Percentiles rank a stretch among this genome's conserved stretches.
phyloP scores from a whole-genome alignment of 768 basidiomycete species.

The Tylopilus intermedius region DNA sequence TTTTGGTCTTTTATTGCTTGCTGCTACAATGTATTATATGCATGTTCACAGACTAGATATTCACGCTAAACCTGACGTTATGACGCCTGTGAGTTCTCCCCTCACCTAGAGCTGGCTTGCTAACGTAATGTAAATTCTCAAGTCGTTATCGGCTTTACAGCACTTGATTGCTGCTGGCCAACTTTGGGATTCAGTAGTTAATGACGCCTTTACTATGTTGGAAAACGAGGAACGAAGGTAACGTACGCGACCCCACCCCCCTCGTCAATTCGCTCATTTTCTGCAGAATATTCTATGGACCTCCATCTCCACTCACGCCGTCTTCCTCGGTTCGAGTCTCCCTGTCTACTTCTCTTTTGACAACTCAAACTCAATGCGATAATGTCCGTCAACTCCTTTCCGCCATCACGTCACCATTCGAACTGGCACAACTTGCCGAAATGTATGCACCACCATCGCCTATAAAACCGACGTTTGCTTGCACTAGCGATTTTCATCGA shows the following conservation, averaged over 20 bases:
- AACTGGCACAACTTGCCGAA: constrained; percentile 73
- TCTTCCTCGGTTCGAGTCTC: constrained; percentile 52
- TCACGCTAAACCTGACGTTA: constrained; percentile 40
- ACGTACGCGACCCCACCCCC: constrained; percentile 6
- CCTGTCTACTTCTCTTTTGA: constrained; percentile 67
- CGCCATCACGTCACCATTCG: constrained; percentile 66
- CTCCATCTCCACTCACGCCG: constrained; percentile 33
- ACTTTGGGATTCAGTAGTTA: constrained; percentile 70
- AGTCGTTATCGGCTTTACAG: constrained; percentile 65
- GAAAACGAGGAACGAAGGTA: constrained; percentile 71
- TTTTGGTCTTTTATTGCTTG: constrained; percentile 36
- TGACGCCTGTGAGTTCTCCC: constrained; percentile 46
- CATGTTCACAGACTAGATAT: constrained; percentile 33
- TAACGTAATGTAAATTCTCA: constrained; percentile 5
- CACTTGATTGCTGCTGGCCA: constrained; percentile 64
- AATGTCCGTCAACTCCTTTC: constrained; percentile 74
- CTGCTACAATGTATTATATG: constrained; percentile 36
- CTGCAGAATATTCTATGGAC: constrained; percentile 35
- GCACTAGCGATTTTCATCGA: constrained; percentile 30
- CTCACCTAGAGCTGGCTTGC: background rate
- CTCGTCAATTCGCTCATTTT: constrained; percentile 1
- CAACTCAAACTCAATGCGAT: constrained; percentile 76
- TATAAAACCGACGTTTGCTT: constrained; percentile 21
- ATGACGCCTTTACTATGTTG: constrained; percentile 59
- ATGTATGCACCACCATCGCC: constrained; percentile 87